Evolutionary conservation across 441 rosid genomes (phyloP).

Genomic region (Populus hybrid): DNA sequence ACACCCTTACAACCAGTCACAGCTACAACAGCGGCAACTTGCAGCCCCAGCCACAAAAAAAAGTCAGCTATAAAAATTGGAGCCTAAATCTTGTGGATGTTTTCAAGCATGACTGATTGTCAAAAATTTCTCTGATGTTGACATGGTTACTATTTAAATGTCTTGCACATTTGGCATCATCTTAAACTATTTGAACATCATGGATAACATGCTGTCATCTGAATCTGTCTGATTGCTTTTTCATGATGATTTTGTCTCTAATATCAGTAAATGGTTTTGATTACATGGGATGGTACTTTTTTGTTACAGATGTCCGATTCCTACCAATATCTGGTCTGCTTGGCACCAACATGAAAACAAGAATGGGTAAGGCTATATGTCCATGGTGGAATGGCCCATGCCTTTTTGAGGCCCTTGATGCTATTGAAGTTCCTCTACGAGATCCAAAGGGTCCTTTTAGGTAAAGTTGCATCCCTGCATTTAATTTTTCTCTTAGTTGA

Average conservation of each 20-base stretch:
- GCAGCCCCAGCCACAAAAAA: neutral
- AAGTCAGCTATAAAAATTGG: neutral
- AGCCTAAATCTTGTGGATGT: neutral
- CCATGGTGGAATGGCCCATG: conserved; percentile 94
- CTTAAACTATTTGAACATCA: neutral
- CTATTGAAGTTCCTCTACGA: conserved; percentile 70
- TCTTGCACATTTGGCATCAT: neutral
- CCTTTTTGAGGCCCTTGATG: conserved; percentile 85
- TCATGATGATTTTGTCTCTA: neutral
- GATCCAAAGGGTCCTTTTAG: conserved; percentile 95
- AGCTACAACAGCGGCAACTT: neutral
- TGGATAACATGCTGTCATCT: neutral
- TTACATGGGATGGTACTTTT: neutral
- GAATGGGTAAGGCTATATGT: conserved; percentile 57
- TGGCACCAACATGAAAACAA: conserved; percentile 69
- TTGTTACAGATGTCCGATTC: conserved; percentile 66
- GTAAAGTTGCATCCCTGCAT: conserved; percentile 28
- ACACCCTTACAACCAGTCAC: neutral
- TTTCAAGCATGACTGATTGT: neutral
- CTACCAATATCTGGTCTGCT: conserved; percentile 89
- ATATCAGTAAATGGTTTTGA: neutral
- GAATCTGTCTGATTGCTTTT: neutral
- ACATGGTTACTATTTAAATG: neutral
- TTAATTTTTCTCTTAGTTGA: no score
- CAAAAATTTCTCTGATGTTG: neutral